A percentile compares a stretch with the other conserved stretches of the same genome.
These are phyloP conservation scores for Petunia hybrid DNA, from an alignment of 305 asterid species.

Conservation along the genomic window DNA sequence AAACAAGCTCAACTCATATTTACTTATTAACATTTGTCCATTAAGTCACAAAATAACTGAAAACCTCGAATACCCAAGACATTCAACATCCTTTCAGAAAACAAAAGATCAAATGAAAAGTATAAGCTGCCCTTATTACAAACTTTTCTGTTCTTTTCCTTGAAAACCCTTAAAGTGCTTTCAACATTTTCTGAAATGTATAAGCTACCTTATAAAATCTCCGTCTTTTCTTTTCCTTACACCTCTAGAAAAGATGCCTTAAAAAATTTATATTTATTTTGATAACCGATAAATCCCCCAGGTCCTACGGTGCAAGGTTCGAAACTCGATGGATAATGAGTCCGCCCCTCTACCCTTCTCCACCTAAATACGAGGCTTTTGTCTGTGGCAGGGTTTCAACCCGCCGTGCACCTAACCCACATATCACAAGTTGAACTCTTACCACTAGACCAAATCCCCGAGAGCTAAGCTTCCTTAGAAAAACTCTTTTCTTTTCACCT, in stretches of 20 bases:
- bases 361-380: too few species aligned
- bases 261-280: too few species aligned
- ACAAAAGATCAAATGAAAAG: not conserved
- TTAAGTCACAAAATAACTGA: constrained; percentile 3
- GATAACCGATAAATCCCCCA: too few species aligned
- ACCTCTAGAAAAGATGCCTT: not conserved
- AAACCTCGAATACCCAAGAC: not conserved
- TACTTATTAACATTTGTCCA: not conserved
- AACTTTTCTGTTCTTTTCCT: not conserved
- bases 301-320: too few species aligned
- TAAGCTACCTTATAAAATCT: constrained; percentile 5
- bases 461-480: too few species aligned
- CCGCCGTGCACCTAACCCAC: too few species aligned
- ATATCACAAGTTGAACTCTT: too few species aligned
- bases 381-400: too few species aligned
- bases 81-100: constrained; percentile 8
- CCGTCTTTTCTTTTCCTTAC: not conserved
- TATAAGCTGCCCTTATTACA: not conserved
- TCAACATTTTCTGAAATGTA: not conserved
- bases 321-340: too few species aligned
- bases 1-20: constrained; percentile 3
- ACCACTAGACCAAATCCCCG: too few species aligned
- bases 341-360: too few species aligned
- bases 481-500: not conserved
- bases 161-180: not conserved